Base-by-base conservation (phyloP, 306 rosid genomes). In the Rosa chinensis region DNA sequence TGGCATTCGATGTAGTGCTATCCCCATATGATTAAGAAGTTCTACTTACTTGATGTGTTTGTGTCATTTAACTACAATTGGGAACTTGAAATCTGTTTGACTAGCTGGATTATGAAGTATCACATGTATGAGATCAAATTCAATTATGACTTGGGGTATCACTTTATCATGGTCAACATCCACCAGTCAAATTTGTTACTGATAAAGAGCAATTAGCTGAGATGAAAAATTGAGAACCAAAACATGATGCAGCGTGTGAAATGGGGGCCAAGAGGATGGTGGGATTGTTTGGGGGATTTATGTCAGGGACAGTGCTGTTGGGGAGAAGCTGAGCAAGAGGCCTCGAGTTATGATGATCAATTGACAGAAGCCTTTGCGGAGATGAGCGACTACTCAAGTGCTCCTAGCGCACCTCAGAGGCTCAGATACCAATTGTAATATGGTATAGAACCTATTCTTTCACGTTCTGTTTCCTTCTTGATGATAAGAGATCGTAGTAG, bases 271-370 rank as follows among this genome's bases (percentile, higher is more conserved):
- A 6, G 50, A 47, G 50, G 11, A 32, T 44, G 11, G 0, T 44
- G 47, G 48, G 48, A 44, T 44, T 2, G 14, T 92, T 90, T 32
- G 37, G 99, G 92, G 12, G 94, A 91, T 35, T 89, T 92, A 84
- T 91, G 89, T 59, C 66, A 75, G 39, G 89, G 89, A 76, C 99
- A 32, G 37, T 32, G 3, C 37, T 32, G 37, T 32, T 32, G 37
- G 37, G 37, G 37, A 32, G 37, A 32, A 32, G 37, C 37, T 32
- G 37, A 32, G 37, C 37, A 32, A 32, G 37, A 32, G 37, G 37
- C 37, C 37, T 32, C 37, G 37, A 32, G 37, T 32, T 32, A 32
- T 32, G 37, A 32, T 32, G 37, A 32, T 32, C 37, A 32, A 32
- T 32, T 32, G 37, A 32, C 37, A 32, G 37, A 32, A 32, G 37